Percentiles rank a stretch among this genome's conserved stretches.
Conservation (phyloP, 2,329 filamentous ascomycete species). For the Xylaria polymorpha region DNA sequence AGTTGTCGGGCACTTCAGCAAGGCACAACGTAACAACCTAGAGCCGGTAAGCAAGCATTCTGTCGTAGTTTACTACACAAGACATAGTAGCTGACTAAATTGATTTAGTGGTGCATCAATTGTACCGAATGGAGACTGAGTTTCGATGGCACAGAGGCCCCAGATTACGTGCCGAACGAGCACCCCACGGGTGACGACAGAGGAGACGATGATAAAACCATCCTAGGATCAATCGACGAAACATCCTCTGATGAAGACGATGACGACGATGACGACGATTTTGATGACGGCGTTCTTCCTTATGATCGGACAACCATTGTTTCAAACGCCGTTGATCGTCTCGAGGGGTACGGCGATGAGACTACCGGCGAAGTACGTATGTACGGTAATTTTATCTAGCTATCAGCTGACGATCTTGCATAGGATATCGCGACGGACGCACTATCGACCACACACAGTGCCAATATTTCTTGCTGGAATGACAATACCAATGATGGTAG, state of each 20-base stretch:
- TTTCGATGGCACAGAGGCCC: slow-evolving; percentile 43
- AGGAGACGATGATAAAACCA: not conserved
- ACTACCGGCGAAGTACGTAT: slow-evolving; percentile 21
- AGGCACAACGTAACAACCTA: slow-evolving; percentile 47
- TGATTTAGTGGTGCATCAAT: slow-evolving; percentile 51
- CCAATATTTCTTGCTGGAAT: slow-evolving; percentile 12
- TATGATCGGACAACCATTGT: not conserved
- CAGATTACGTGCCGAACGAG: slow-evolving; percentile 42
- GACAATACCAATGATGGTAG: not conserved
- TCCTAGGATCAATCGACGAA: too few species aligned
- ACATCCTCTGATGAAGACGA: slow-evolving; percentile 13
- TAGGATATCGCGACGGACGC: slow-evolving; percentile 21
- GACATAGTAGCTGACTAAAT: slow-evolving; percentile 24
- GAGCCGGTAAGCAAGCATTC: slow-evolving; percentile 45
- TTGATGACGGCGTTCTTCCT: slow-evolving; percentile 16
- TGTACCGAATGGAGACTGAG: slow-evolving; percentile 51
- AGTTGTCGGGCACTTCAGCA: slow-evolving; percentile 50
- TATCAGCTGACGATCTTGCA: slow-evolving; percentile 14
- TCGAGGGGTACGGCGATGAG: slow-evolving; percentile 22
- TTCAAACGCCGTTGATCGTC: slow-evolving; percentile 18
- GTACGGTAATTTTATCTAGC: not conserved
- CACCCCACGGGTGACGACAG: slow-evolving; percentile 23
- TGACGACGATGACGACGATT: slow-evolving; percentile 25
- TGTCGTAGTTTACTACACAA: not conserved
- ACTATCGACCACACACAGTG: slow-evolving; percentile 5